Evolutionary conservation across 192 early-diverging fungal genomes (phyloP).

Genomic region (Backusella mclennaniae): DNA sequence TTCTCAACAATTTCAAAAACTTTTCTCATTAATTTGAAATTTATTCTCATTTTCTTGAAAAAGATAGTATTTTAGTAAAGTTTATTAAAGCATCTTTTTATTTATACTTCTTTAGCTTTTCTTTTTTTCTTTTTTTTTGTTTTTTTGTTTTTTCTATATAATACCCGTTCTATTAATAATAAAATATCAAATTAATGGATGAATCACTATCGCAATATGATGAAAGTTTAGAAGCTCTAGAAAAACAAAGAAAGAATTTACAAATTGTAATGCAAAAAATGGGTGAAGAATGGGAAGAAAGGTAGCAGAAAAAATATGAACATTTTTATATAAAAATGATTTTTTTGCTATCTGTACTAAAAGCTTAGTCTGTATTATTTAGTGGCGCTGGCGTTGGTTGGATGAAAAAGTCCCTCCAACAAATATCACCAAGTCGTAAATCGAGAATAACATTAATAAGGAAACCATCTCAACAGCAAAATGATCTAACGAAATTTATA

Average conservation of each 20-base stretch:
- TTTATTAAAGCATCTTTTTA: too few species aligned
- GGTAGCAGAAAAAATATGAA: constrained; percentile 15
- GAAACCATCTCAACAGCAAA: background rate
- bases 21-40: too few species aligned
- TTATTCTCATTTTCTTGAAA: too few species aligned
- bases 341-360: background rate
- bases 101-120: background rate
- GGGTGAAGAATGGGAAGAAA: constrained; percentile 36
- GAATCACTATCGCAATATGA: constrained; percentile 28
- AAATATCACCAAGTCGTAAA: background rate
- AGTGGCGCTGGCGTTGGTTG: constrained; percentile 40
- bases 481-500: background rate
- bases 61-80: too few species aligned
- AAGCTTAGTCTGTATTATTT: background rate
- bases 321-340: background rate
- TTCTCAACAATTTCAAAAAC: too few species aligned
- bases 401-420: constrained; percentile 4
- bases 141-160: background rate
- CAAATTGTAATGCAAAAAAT: background rate
- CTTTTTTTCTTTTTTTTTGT: background rate
- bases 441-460: background rate
- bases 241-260: constrained; percentile 24
- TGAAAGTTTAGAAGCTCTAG: constrained; percentile 24
- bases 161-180: background rate
- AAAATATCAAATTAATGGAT: background rate